These are phyloP conservation scores for Salvia splendens DNA, from an alignment of 257 asterid genomes.

Conservation along the genomic window DNA sequence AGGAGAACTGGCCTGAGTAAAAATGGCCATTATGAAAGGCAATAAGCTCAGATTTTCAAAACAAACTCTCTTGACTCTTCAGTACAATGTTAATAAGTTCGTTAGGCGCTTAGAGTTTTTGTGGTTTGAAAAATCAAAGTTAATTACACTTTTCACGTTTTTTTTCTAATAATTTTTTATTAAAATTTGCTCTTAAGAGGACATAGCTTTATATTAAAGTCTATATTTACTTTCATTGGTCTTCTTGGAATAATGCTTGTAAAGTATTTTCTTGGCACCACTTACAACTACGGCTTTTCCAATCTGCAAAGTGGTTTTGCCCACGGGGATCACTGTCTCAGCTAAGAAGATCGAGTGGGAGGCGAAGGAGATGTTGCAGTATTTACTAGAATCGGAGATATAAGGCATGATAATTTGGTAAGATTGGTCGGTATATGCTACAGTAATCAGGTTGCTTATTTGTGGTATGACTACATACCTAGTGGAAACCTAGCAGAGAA, in stretches of 20 bases:
- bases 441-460: conserved; percentile 61
- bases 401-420: conserved; percentile 72
- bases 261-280: conserved; percentile 1
- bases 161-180: conserved; percentile 14
- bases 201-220: neutral
- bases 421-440: conserved; percentile 78
- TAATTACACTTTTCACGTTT: neutral
- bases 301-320: conserved; percentile 66
- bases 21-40: too few species aligned
- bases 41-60: too few species aligned
- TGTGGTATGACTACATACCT: conserved; percentile 73
- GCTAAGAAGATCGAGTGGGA: conserved; percentile 82
- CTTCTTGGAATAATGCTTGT: conserved; percentile 8
- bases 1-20: too few species aligned
- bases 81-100: conserved; percentile 7
- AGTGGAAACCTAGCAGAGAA: conserved; percentile 66
- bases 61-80: too few species aligned
- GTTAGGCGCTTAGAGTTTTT: conserved; percentile 8
- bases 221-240: conserved; percentile 7
- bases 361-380: conserved; percentile 42
- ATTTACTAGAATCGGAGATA: conserved; percentile 63
- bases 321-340: conserved; percentile 78
- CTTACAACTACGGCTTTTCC: conserved; percentile 34
- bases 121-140: conserved; percentile 26
- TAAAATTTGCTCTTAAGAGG: conserved; percentile 16